Percentiles rank a stretch among this genome's conserved stretches.
Evolutionary conservation across 352 stramenopile genomes (phyloP).

Genomic region (Pythium periplocum): DNA sequence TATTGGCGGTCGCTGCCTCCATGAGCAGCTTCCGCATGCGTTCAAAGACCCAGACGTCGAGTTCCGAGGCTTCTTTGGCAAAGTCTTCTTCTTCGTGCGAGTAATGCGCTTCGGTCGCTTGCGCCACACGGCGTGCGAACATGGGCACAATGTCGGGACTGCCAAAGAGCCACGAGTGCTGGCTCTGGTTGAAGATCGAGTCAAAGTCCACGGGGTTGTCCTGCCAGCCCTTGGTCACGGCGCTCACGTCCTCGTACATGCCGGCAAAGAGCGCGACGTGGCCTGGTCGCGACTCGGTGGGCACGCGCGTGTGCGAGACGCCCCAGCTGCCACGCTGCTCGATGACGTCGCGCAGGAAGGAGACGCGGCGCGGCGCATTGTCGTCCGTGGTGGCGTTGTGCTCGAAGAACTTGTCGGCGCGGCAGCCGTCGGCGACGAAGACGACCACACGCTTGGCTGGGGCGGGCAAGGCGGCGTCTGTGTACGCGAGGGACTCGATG

Average conservation of each 20-base stretch:
- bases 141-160: conserved; percentile 85
- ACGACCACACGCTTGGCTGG: conserved; percentile 55
- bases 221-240: conserved; percentile 84
- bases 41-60: conserved; percentile 78
- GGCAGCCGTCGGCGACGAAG: conserved; percentile 80
- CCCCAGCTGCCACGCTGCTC: conserved; percentile 56
- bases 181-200: conserved; percentile 83
- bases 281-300: conserved; percentile 78
- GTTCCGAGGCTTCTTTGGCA: conserved; percentile 53
- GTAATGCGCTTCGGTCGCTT: conserved; percentile 66
- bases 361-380: conserved; percentile 26
- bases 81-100: conserved; percentile 80
- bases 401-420: conserved; percentile 84
- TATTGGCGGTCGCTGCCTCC: conserved; percentile 13
- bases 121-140: conserved; percentile 72
- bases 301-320: conserved; percentile 83
- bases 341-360: conserved; percentile 63
- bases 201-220: conserved; percentile 87
- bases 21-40: conserved; percentile 40
- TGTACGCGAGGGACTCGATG: conserved; percentile 45
- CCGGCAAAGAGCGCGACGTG: conserved; percentile 83
- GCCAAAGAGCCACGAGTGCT: conserved; percentile 58
- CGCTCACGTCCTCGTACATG: conserved; percentile 87
- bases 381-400: conserved; percentile 15
- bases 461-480: conserved; percentile 9